Evolutionary conservation across 805 yeast genomes (phyloP).

Genomic region (Wickerhamomyces ciferrii): DNA sequence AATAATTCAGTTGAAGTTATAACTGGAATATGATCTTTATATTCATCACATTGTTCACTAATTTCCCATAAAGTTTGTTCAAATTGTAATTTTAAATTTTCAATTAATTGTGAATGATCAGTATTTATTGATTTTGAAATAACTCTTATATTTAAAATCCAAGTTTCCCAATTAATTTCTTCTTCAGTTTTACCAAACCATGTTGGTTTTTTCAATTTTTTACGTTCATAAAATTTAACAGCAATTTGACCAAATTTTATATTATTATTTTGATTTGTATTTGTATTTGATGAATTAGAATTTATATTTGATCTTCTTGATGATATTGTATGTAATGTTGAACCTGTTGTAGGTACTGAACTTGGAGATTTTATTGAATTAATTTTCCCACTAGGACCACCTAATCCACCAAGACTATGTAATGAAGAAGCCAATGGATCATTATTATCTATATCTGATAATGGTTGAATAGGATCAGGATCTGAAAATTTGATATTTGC

Average conservation of each 20-base stretch:
- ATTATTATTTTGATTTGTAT: conserved; percentile 6
- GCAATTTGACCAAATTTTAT: conserved; percentile 27
- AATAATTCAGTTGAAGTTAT: conserved; percentile 58
- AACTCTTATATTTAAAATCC: conserved; percentile 52
- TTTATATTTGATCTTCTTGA: conserved; percentile 7
- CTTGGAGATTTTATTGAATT: background rate
- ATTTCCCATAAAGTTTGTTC: conserved; percentile 37
- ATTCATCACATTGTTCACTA: conserved; percentile 45
- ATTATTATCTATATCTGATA: conserved; percentile 3
- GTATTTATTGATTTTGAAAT: conserved; percentile 24
- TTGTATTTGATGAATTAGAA: conserved; percentile 7
- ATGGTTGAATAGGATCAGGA: background rate
- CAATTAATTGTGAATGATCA: conserved; percentile 7
- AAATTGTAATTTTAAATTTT: conserved; percentile 32
- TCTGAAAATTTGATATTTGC: background rate
- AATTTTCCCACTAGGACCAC: background rate
- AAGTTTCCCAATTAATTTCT: conserved; percentile 62
- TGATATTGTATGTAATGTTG: conserved; percentile 5
- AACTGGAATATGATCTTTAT: conserved; percentile 70
- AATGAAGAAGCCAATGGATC: conserved; percentile 11
- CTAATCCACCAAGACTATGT: background rate
- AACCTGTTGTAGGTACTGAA: background rate
- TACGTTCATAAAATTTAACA: conserved; percentile 34
- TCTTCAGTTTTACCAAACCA: conserved; percentile 47
- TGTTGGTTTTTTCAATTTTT: conserved; percentile 39